phyloP scores from a whole-genome alignment of 2,329 filamentous ascomycete species.

The Curvularia hawaiiensis region DNA sequence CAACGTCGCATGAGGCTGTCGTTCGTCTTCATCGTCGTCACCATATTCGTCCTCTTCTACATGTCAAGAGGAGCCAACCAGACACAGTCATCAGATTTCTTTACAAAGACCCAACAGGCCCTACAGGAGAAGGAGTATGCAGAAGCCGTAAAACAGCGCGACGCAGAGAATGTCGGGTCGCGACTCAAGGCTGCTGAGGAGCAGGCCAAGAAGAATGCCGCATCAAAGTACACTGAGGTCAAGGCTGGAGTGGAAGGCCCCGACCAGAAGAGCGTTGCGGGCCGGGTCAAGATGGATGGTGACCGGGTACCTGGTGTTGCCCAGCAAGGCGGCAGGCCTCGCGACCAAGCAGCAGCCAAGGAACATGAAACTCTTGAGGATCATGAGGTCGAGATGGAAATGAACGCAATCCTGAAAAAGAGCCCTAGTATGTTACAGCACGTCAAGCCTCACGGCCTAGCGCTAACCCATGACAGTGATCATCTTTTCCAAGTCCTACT shows the following conservation, averaged over 20 bases:
- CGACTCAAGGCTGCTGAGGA: constrained; percentile 72
- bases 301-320: constrained; percentile 50
- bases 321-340: constrained; percentile 50
- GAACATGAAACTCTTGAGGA: constrained; percentile 62
- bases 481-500: constrained; percentile 96
- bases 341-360: constrained; percentile 48
- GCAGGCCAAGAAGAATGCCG: constrained; percentile 70
- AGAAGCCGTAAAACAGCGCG: constrained; percentile 52
- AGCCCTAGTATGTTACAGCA: constrained; percentile 69
- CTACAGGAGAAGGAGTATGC: constrained; percentile 47
- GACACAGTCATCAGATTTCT: constrained; percentile 60
- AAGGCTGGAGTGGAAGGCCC: constrained; percentile 42
- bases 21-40: constrained; percentile 66
- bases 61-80: constrained; percentile 67
- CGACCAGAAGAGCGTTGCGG: constrained; percentile 58
- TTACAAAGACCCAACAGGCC: constrained; percentile 62
- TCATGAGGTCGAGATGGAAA: constrained; percentile 69
- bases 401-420: constrained; percentile 81
- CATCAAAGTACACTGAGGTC: constrained; percentile 65
- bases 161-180: constrained; percentile 61
- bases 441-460: not conserved
- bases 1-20: constrained; percentile 71
- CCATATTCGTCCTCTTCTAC: constrained; percentile 73
- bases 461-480: constrained; percentile 66
- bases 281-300: constrained; percentile 57